Conservation (phyloP, 306 rosid genomes). For the Glycine tomentella region DNA sequence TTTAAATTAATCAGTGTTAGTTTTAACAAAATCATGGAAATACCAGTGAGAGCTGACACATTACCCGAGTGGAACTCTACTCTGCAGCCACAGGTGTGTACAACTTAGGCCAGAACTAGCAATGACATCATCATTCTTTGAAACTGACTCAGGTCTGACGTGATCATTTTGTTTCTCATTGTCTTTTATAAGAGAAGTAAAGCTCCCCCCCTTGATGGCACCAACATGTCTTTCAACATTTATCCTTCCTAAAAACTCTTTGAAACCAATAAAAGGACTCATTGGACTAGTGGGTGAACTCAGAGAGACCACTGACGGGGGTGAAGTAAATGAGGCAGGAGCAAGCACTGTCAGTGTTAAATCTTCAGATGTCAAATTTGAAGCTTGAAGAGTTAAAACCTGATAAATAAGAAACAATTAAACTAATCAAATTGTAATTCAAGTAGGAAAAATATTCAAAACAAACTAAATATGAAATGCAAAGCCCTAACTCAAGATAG, state of each 20-base stretch:
- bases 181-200: conserved; percentile 56
- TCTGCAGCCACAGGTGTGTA: conserved; percentile 95
- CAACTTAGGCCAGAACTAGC: conserved; percentile 82
- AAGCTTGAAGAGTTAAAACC: conserved; percentile 96
- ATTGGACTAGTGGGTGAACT: conserved; percentile 78
- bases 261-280: conserved; percentile 85
- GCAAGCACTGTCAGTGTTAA: conserved; percentile 94
- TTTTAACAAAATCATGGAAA: conserved; percentile 26
- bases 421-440: conserved; percentile 26
- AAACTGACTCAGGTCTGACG: conserved; percentile 59
- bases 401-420: conserved; percentile 56
- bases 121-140: conserved; percentile 67
- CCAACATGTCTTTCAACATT: conserved; percentile 53
- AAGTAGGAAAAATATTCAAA: conserved; percentile 26
- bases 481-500: conserved; percentile 36
- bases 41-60: conserved; percentile 21
- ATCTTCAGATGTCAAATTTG: conserved; percentile 92
- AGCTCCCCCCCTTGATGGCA: conserved; percentile 58
- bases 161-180: conserved; percentile 61
- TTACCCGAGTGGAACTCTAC: conserved; percentile 99
- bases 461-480: conserved; percentile 16
- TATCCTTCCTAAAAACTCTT: conserved; percentile 70
- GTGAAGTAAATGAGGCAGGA: conserved; percentile 84
- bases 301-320: conserved; percentile 85
- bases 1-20: conserved; percentile 38